Conservation (phyloP, 176 grass and related monocot species). For the Musa schizocarpa region DNA sequence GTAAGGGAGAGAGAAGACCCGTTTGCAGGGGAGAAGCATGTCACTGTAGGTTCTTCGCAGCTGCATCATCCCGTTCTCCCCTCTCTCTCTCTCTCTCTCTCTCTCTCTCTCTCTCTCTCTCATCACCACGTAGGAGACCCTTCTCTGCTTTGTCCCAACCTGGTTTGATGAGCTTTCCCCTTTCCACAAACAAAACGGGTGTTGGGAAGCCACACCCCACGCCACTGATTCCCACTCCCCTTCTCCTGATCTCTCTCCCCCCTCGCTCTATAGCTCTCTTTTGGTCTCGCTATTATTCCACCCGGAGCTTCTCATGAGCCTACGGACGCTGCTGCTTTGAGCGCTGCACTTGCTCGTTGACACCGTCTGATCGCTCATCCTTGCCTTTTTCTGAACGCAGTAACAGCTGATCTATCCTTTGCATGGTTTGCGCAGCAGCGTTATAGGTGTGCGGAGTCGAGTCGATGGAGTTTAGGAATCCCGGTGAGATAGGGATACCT, state of each 20-base stretch:
- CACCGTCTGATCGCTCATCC: neutral
- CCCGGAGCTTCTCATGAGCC: neutral
- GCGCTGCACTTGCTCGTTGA: neutral
- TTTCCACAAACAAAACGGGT: no score
- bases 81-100: neutral
- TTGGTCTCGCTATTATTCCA: neutral
- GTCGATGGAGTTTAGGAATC: slow-evolving; percentile 19
- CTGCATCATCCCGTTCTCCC: neutral
- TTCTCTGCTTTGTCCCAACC: no score
- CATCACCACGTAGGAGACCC: neutral
- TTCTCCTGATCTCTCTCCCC: neutral
- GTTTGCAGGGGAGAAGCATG: slow-evolving; percentile 15
- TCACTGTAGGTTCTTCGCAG: slow-evolving; percentile 10
- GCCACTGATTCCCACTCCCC: neutral
- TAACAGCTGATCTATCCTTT: neutral
- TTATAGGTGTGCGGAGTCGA: no score
- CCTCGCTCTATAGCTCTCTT: neutral
- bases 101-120: neutral
- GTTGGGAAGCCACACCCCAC: no score
- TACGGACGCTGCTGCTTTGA: neutral
- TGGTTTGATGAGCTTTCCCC: neutral
- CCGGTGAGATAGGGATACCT: slow-evolving; percentile 9
- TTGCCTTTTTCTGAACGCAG: neutral
- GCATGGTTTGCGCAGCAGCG: no score
- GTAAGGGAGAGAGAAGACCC: neutral